Conservation (phyloP, 2,329 filamentous ascomycete species). For the Xylaria polymorpha region DNA sequence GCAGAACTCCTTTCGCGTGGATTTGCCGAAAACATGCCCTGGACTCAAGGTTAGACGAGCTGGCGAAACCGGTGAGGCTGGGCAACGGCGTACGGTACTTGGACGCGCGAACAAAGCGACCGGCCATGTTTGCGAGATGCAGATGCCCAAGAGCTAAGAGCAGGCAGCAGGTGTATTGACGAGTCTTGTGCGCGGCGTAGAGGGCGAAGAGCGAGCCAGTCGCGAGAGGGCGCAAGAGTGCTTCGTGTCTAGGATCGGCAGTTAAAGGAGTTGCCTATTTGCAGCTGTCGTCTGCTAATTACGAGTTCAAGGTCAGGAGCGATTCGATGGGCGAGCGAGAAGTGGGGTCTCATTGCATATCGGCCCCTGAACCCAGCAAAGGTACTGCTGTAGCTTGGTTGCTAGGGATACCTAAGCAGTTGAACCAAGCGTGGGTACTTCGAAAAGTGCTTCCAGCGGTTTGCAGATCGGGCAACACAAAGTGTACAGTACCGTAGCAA, state of each 20-base stretch:
- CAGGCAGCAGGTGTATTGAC: constrained; percentile 19
- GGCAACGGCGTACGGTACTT: constrained; percentile 68
- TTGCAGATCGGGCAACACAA: constrained; percentile 1
- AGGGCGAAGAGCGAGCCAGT: constrained; percentile 9
- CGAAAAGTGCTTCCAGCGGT: not conserved
- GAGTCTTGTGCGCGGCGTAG: constrained; percentile 7
- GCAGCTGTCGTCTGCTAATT: constrained; percentile 18
- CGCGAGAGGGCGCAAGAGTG: constrained; percentile 24
- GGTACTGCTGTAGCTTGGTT: constrained; percentile 23
- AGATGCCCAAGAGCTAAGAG: constrained; percentile 18
- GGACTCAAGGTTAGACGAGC: constrained; percentile 46
- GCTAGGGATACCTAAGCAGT: constrained; percentile 21
- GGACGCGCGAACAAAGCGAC: constrained; percentile 75
- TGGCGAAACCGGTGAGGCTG: constrained; percentile 40
- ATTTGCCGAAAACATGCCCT: constrained; percentile 99
- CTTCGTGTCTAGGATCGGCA: constrained; percentile 27
- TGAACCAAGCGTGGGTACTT: constrained; percentile 5
- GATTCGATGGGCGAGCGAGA: constrained; percentile 29
- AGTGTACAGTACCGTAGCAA: not conserved
- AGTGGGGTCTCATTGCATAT: constrained; percentile 32
- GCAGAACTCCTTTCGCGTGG: constrained; percentile 96
- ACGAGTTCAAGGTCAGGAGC: constrained; percentile 19
- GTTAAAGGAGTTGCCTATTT: constrained; percentile 25
- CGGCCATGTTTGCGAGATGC: constrained; percentile 60
- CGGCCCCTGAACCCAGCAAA: constrained; percentile 32